Conservation (phyloP, 257 asterid species). For the Perilla frutescens region DNA sequence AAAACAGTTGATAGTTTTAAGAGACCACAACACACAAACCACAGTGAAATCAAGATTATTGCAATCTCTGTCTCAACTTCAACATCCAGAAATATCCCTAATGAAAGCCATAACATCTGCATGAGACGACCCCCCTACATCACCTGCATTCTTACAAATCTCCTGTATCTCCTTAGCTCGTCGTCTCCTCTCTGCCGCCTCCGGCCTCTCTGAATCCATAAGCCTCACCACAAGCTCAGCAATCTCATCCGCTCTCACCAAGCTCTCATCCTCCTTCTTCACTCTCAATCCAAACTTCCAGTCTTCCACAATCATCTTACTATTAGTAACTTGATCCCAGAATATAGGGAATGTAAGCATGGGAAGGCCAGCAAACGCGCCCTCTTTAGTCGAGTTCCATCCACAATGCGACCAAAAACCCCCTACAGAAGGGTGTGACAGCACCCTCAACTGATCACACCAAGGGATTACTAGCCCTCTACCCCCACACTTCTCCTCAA, state of each 20-base stretch:
- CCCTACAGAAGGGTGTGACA: conserved; percentile 56
- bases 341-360: conserved; percentile 53
- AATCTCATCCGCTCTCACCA: conserved; percentile 49
- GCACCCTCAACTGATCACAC: conserved; percentile 65
- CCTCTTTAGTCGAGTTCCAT: conserved; percentile 70
- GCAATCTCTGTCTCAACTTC: neutral
- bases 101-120: conserved; percentile 31
- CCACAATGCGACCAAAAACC: conserved; percentile 77
- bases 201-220: conserved; percentile 51
- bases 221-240: conserved; percentile 39
- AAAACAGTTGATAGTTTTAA: neutral
- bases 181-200: conserved; percentile 47
- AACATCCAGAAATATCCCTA: conserved; percentile 24
- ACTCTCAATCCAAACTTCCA: conserved; percentile 65
- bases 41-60: neutral
- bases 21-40: neutral
- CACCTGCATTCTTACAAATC: conserved; percentile 39
- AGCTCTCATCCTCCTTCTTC: conserved; percentile 43
- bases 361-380: conserved; percentile 52
- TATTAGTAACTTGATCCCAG: conserved; percentile 59
- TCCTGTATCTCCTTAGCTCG: conserved; percentile 45
- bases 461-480: conserved; percentile 59
- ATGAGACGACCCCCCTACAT: conserved; percentile 46
- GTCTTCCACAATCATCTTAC: conserved; percentile 56
- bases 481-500: conserved; percentile 27